Evolutionary conservation across 345 rosid species (phyloP), one percentile per base, ranked within the genome.

Genomic region (Rhizophora mangle): DNA sequence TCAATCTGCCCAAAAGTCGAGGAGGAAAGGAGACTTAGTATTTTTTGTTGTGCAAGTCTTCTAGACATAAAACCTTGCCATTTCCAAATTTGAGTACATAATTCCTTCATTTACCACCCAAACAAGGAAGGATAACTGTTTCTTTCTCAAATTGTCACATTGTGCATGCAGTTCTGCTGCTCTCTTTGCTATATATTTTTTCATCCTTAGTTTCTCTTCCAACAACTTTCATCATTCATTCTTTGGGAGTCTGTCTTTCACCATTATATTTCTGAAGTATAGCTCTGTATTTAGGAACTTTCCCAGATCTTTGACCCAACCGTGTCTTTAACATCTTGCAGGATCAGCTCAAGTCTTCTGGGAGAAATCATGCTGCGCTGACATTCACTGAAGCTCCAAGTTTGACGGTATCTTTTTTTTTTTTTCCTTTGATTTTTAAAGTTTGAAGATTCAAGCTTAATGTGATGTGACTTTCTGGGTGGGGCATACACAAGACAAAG

Each of bases 291-390:
- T 53, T 26, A 20, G n/a, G 29, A 18, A 54, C 54, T 51, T 51
- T 31, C 19, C 21, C 21, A 13, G 34, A 24, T 70, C 13, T 22
- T 64, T 55, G 49, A 53, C 46, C 20, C 65, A 43, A 66, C 43
- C 34, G 32, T 8, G 66, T 55, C 16, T 60, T 70, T 16, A 53
- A 18, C 26, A 4, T 80, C 63, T 81, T 81, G 67, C 84, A 93
- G 98, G 93, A 87, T 65, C 82, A 85, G 75, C 81, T 87, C 75
- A 88, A 82, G 69, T 79, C 79, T 39, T 81, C 91, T 52, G 87
- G 85, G 55, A 82, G 78, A 43, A 69, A 88, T 67, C 86, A 84
- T 68, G 71, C 55, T 73, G 71, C 83, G 56, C 73, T 87, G 39
- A 77, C 88, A 43, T 74, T 73, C 53, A 43, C 72, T 24, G 88